Percentiles rank a stretch among this genome's conserved stretches.
These are phyloP conservation scores for Starmerella apicola DNA, from an alignment of 805 yeast species.

Conservation along the genomic window DNA sequence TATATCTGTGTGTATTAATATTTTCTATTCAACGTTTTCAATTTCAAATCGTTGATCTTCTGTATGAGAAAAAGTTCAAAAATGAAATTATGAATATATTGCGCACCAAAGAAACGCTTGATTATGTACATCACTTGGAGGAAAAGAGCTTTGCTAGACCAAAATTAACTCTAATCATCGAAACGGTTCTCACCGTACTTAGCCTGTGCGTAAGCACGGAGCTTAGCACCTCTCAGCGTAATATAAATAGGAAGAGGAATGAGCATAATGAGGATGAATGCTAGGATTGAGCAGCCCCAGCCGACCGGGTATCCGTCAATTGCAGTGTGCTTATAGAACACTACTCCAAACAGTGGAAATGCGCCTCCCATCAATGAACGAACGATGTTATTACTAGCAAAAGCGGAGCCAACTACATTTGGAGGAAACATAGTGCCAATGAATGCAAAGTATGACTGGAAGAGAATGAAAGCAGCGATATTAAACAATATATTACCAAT, in stretches of 20 bases:
- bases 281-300: slow-evolving; percentile 44
- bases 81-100: too few species aligned
- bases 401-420: slow-evolving; percentile 40
- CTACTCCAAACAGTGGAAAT: slow-evolving; percentile 51
- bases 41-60: too few species aligned
- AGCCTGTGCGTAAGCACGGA: slow-evolving; percentile 10
- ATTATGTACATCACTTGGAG: too few species aligned
- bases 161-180: too few species aligned
- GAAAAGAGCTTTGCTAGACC: too few species aligned
- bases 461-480: slow-evolving; percentile 33
- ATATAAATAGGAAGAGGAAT: slow-evolving; percentile 36
- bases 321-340: slow-evolving; percentile 37
- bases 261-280: slow-evolving; percentile 33
- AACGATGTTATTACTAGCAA: slow-evolving; percentile 43
- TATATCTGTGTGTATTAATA: too few species aligned
- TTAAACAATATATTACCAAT: slow-evolving; percentile 32
- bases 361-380: slow-evolving; percentile 23
- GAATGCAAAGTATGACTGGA: slow-evolving; percentile 42
- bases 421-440: slow-evolving; percentile 39
- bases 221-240: slow-evolving; percentile 6
- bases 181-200: slow-evolving; percentile 12
- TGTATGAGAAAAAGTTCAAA: too few species aligned
- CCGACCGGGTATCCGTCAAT: slow-evolving; percentile 41
- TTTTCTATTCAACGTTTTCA: too few species aligned
- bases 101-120: too few species aligned